Evolutionary conservation across 1,284 basidiomycete genomes (phyloP).

Genomic region (Pseudozyma hubeiensis): DNA sequence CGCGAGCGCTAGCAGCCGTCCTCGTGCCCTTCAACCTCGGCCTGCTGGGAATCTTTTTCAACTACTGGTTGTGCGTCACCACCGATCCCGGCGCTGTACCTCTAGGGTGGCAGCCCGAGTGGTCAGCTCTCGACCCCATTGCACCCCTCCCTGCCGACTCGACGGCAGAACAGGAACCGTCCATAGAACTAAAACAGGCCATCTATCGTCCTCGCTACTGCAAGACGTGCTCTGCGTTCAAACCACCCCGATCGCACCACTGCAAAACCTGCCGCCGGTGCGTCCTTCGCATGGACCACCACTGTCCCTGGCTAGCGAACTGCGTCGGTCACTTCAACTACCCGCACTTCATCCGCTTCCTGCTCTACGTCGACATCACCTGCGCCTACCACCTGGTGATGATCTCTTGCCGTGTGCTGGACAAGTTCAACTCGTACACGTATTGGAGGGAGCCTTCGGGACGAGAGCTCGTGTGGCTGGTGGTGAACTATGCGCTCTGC

Average conservation of each 20-base stretch:
- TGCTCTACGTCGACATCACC: conserved; percentile 83
- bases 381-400: conserved; percentile 71
- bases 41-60: conserved; percentile 51
- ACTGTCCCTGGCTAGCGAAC: conserved; percentile 73
- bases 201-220: conserved; percentile 57
- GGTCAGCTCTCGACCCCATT: conserved; percentile 41
- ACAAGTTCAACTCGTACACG: conserved; percentile 51
- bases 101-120: conserved; percentile 54
- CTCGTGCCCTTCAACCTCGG: conserved; percentile 87
- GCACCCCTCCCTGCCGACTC: not conserved
- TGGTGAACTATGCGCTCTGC: conserved; percentile 87
- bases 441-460: conserved; percentile 78
- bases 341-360: conserved; percentile 68
- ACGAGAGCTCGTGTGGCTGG: conserved; percentile 81
- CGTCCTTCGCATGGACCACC: conserved; percentile 71
- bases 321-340: conserved; percentile 69
- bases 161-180: not conserved
- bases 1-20: conserved; percentile 77
- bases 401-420: conserved; percentile 50
- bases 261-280: conserved; percentile 66
- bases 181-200: conserved; percentile 37
- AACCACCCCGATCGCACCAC: conserved; percentile 68
- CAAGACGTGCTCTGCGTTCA: conserved; percentile 54
- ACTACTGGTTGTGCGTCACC: conserved; percentile 59
- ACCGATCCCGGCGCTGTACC: conserved; percentile 63